phyloP scores from a whole-genome alignment of 768 basidiomycete genomes.

The Auricularia sp. region DNA sequence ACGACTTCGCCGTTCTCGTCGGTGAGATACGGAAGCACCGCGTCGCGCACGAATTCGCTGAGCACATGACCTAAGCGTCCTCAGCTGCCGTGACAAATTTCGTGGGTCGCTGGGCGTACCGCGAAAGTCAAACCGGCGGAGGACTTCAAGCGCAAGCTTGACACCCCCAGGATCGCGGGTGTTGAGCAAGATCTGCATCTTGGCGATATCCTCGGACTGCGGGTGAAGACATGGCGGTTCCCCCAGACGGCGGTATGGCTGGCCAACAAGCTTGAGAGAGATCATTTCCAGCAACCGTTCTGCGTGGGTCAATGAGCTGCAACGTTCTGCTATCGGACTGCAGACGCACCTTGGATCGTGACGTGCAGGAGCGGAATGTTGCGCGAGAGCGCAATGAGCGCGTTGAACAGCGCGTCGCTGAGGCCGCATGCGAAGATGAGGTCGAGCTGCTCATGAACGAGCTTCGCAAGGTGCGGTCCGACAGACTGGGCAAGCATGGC shows the following conservation, averaged over 20 bases:
- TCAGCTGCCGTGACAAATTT: background rate
- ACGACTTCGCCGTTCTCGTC: conserved; percentile 34
- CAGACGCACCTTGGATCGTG: conserved; percentile 32
- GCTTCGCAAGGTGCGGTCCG: conserved; percentile 32
- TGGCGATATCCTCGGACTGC: background rate
- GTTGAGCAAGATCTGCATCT: background rate
- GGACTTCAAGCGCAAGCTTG: conserved; percentile 32
- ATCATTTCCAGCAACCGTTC: conserved; percentile 37
- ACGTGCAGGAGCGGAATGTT: conserved; percentile 34
- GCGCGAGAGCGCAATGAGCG: conserved; percentile 28
- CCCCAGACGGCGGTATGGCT: conserved; percentile 32
- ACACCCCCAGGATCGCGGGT: conserved; percentile 19
- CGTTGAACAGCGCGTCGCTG: conserved; percentile 29
- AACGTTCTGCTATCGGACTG: background rate
- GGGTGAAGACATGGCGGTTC: conserved; percentile 21
- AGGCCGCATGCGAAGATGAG: conserved; percentile 40
- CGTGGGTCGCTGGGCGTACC: conserved; percentile 16
- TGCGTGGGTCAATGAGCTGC: conserved; percentile 8
- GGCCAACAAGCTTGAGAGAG: conserved; percentile 31
- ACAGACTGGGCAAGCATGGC: conserved; percentile 35
- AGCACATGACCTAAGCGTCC: conserved; percentile 26
- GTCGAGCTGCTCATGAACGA: conserved; percentile 39
- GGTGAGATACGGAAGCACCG: conserved; percentile 36
- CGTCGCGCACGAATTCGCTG: conserved; percentile 38
- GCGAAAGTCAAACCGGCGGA: conserved; percentile 37